These are phyloP conservation scores for Ophiostoma novo-ulmi DNA, from an alignment of 2,329 filamentous ascomycete species.

Conservation along the genomic window DNA sequence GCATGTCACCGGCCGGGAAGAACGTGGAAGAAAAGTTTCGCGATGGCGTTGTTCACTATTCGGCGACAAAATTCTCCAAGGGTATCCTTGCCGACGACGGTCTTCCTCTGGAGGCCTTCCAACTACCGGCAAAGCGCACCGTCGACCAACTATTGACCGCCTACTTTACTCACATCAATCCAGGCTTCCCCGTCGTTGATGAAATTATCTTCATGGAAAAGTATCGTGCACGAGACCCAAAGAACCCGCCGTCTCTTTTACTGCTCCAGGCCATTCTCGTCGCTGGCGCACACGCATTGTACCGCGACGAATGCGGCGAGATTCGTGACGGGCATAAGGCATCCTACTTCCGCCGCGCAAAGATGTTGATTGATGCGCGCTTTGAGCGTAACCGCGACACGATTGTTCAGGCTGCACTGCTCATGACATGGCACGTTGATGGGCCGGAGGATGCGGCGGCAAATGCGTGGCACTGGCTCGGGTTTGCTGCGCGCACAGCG, in stretches of 20 bases:
- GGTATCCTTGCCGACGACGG: neutral
- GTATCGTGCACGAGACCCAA: neutral
- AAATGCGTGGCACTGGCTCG: constrained; percentile 22
- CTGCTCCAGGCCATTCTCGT: neutral
- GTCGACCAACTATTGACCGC: constrained; percentile 17
- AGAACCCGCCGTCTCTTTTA: neutral
- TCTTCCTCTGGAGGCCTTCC: constrained; percentile 18
- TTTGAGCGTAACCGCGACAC: constrained; percentile 17
- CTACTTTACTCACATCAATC: constrained; percentile 19
- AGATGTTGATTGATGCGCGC: constrained; percentile 18
- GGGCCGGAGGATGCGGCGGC: constrained; percentile 18
- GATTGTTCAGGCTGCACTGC: constrained; percentile 18
- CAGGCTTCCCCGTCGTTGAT: neutral
- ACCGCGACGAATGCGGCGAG: neutral
- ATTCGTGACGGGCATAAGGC: neutral
- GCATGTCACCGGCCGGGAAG: neutral
- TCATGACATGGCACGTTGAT: constrained; percentile 20
- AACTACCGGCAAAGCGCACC: constrained; percentile 16
- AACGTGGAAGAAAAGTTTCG: neutral
- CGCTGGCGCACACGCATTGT: neutral
- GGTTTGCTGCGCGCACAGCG: constrained; percentile 18
- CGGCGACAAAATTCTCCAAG: neutral
- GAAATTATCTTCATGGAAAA: neutral
- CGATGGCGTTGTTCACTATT: neutral
- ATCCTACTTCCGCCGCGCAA: constrained; percentile 13